phyloP scores from a whole-genome alignment of 2,329 filamentous ascomycete species.

The Fusarium caatingaense region DNA sequence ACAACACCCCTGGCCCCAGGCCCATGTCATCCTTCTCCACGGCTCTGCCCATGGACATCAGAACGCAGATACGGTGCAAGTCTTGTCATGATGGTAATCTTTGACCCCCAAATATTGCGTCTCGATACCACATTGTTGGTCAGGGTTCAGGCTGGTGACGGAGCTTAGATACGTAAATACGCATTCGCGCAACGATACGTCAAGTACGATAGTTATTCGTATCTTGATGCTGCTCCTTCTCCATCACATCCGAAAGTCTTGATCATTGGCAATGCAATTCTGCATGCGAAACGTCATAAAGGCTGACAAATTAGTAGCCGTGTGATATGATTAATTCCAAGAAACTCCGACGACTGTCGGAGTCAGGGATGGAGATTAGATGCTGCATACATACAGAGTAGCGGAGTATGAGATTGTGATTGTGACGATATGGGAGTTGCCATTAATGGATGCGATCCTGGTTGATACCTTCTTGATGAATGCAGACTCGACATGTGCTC shows the following conservation, averaged over 20 bases:
- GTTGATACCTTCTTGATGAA: neutral
- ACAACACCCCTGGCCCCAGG: slow-evolving; percentile 22
- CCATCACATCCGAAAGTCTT: neutral
- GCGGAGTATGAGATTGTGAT: slow-evolving; percentile 1
- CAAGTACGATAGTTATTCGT: slow-evolving; percentile 3
- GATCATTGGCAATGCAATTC: neutral
- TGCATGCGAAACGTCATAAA: slow-evolving; percentile 22
- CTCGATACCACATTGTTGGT: neutral
- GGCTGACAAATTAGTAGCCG: slow-evolving; percentile 10
- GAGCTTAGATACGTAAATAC: slow-evolving; percentile 30
- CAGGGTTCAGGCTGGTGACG: slow-evolving; percentile 1
- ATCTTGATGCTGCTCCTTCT: slow-evolving; percentile 4
- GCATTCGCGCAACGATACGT: slow-evolving; percentile 1
- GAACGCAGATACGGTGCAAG: neutral
- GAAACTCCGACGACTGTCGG: slow-evolving; percentile 4
- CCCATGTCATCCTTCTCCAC: slow-evolving; percentile 16
- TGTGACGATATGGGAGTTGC: slow-evolving; percentile 4
- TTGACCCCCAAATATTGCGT: slow-evolving; percentile 10
- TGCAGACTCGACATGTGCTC: slow-evolving; percentile 9
- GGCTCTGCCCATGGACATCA: slow-evolving; percentile 18
- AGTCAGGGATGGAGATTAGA: slow-evolving; percentile 10
- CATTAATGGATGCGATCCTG: slow-evolving; percentile 14
- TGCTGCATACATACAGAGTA: neutral
- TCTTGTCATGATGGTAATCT: neutral
- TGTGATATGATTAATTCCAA: slow-evolving; percentile 10